A percentile compares a stretch with the other conserved stretches of the same genome.
Conservation (phyloP, 1,139 yeast genomes). For the Hyphopichia khmerensis region DNA sequence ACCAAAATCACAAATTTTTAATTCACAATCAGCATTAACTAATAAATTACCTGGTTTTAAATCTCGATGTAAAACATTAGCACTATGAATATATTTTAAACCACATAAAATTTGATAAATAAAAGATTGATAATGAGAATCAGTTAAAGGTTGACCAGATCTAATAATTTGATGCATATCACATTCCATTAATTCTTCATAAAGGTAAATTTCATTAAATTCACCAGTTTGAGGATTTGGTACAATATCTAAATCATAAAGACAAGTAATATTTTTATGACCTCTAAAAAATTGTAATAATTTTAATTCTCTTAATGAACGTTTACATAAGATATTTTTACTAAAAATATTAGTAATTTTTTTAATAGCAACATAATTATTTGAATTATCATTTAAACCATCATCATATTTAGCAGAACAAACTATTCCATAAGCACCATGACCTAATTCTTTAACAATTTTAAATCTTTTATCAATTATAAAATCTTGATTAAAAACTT, state of each 20-base stretch:
- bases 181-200: conserved; percentile 96
- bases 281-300: conserved; percentile 89
- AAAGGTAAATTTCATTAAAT: conserved; percentile 87
- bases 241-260: conserved; percentile 90
- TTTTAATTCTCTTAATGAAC: conserved; percentile 87
- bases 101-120: conserved; percentile 93
- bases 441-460: conserved; percentile 88
- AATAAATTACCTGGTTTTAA: conserved; percentile 83
- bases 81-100: conserved; percentile 78
- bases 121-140: conserved; percentile 91
- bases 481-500: conserved; percentile 87
- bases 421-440: conserved; percentile 96
- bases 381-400: conserved; percentile 38
- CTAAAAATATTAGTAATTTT: conserved; percentile 90
- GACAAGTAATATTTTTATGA: conserved; percentile 87
- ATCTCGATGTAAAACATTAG: conserved; percentile 86
- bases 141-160: conserved; percentile 91
- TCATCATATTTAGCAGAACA: conserved; percentile 90
- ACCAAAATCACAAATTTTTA: conserved; percentile 90
- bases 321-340: conserved; percentile 81
- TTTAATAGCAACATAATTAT: conserved; percentile 77
- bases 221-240: conserved; percentile 65
- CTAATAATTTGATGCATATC: conserved; percentile 96
- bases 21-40: conserved; percentile 88
- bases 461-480: conserved; percentile 83